phyloP scores from a whole-genome alignment of 1,284 basidiomycete genomes.

The Moesziomyces parantarcticus region DNA sequence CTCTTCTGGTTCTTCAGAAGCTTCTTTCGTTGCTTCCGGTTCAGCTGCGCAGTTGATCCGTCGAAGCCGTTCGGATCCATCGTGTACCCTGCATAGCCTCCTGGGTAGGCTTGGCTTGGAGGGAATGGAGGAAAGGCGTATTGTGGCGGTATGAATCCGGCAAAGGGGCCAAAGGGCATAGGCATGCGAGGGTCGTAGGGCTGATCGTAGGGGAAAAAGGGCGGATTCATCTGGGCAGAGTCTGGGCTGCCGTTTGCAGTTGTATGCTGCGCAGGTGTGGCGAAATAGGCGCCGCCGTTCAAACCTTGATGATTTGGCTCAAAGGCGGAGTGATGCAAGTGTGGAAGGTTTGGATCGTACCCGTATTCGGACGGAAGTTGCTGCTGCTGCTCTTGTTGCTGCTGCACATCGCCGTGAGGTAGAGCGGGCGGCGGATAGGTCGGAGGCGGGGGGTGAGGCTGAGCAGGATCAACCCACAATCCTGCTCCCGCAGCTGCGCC shows the following conservation, averaged over 20 bases:
- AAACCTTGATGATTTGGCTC: conserved; percentile 1
- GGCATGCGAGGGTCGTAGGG: conserved; percentile 21
- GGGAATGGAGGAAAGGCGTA: conserved; percentile 7
- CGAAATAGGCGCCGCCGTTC: conserved; percentile 8
- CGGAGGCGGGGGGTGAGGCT: conserved; percentile 14
- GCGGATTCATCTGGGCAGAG: neutral
- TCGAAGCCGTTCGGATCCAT: neutral
- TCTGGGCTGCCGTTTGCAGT: neutral
- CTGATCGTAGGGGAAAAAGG: conserved; percentile 3
- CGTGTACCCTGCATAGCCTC: conserved; percentile 1
- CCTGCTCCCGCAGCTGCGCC: neutral
- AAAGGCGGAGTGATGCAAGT: conserved; percentile 12
- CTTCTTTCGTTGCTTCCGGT: conserved; percentile 7
- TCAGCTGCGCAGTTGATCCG: conserved; percentile 6
- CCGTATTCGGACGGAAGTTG: conserved; percentile 4
- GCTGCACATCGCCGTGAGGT: conserved; percentile 1
- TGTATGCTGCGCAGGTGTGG: neutral
- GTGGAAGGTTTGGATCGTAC: conserved; percentile 29
- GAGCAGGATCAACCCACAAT: conserved; percentile 5
- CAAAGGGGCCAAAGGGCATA: conserved; percentile 5
- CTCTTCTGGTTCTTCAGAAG: conserved; percentile 31
- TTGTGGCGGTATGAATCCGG: neutral
- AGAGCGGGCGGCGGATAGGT: conserved; percentile 19
- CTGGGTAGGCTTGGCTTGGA: neutral
- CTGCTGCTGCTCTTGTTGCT: neutral